Percentiles rank a stretch among this genome's conserved stretches.
phyloP scores from a whole-genome alignment of 441 rosid species.

The Arabidopsis lyrata region DNA sequence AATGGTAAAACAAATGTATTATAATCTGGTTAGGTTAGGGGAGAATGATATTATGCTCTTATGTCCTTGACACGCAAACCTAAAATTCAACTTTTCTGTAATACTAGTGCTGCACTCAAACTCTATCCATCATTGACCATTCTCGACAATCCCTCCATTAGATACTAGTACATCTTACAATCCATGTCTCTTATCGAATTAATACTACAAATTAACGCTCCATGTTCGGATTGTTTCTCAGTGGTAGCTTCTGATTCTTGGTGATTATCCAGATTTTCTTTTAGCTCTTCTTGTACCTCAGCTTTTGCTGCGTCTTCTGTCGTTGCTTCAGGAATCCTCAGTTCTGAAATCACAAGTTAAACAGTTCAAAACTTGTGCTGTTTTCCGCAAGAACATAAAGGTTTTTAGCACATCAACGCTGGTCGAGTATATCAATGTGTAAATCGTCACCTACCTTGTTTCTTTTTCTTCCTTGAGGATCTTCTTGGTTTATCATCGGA shows the following conservation, averaged over 20 bases:
- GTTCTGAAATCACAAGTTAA: conserved; percentile 30
- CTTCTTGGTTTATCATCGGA: conserved; percentile 46
- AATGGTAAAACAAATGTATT: background rate
- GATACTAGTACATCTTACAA: conserved; percentile 14
- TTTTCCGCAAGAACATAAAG: conserved; percentile 3
- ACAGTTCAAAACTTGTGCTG: background rate
- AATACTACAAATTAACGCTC: conserved; percentile 18
- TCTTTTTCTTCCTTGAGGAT: conserved; percentile 53
- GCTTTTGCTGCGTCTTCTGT: conserved; percentile 31
- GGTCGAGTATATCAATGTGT: conserved; percentile 4
- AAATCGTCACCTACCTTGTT: conserved; percentile 47
- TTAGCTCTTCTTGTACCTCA: conserved; percentile 22
- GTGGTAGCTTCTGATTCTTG: conserved; percentile 21
- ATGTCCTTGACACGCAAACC: conserved; percentile 8
- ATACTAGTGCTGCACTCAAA: background rate
- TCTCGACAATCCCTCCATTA: background rate
- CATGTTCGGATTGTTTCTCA: conserved; percentile 23
- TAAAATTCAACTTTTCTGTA: background rate
- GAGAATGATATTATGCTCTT: background rate
- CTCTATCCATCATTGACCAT: background rate
- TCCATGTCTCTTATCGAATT: background rate
- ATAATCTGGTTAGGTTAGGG: background rate
- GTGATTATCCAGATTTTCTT: conserved; percentile 16
- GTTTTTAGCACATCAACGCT: background rate
- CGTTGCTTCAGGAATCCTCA: conserved; percentile 30